These are phyloP conservation scores for Neospermospora avenae DNA, from an alignment of 2,329 filamentous ascomycete genomes.

Conservation along the genomic window DNA sequence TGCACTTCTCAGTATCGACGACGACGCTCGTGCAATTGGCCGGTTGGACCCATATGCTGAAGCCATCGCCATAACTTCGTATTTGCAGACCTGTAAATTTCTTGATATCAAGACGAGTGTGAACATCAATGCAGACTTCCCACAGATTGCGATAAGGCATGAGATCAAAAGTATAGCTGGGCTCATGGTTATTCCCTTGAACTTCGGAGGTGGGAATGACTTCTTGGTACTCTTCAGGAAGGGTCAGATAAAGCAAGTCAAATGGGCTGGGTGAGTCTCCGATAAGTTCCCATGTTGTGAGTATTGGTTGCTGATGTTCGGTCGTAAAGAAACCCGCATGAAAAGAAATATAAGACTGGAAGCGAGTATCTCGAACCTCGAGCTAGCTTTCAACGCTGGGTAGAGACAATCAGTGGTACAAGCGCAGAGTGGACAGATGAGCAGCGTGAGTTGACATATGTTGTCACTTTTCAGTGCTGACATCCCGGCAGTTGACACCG, in stretches of 20 bases:
- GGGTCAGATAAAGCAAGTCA: constrained; percentile 19
- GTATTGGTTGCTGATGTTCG: neutral
- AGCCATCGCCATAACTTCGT: constrained; percentile 22
- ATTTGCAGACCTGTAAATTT: constrained; percentile 21
- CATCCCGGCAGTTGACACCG: constrained; percentile 20
- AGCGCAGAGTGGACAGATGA: constrained; percentile 27
- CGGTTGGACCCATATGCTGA: constrained; percentile 26
- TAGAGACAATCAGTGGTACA: constrained; percentile 24
- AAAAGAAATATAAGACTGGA: constrained; percentile 17
- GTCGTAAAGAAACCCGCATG: constrained; percentile 20
- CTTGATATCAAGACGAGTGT: constrained; percentile 18
- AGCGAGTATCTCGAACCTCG: constrained; percentile 27
- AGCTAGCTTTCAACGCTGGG: constrained; percentile 24
- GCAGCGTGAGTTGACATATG: constrained; percentile 6
- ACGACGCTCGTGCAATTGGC: constrained; percentile 26
- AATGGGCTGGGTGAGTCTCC: constrained; percentile 22
- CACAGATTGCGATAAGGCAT: constrained; percentile 15
- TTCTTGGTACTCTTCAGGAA: constrained; percentile 28
- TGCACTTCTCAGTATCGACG: constrained; percentile 24
- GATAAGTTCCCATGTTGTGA: neutral
- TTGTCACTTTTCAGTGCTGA: neutral
- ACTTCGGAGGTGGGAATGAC: constrained; percentile 20
- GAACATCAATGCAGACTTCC: constrained; percentile 25
- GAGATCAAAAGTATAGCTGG: constrained; percentile 24
- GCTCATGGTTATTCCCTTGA: constrained; percentile 25